Conservation (phyloP, 768 basidiomycete genomes). For the Leccinum boreale region DNA sequence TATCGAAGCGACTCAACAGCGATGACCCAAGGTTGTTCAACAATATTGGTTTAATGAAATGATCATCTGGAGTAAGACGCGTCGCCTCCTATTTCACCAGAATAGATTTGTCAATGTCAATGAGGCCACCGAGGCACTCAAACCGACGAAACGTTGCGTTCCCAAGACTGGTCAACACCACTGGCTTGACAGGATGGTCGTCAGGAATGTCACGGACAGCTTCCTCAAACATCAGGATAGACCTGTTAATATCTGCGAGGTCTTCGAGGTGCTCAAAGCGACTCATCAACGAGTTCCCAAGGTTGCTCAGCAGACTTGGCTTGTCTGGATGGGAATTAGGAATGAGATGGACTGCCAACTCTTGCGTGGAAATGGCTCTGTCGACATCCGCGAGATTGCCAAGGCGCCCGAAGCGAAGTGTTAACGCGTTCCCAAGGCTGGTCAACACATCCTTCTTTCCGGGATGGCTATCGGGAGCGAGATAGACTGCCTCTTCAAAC, state of each 20-base stretch:
- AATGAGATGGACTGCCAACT: background rate
- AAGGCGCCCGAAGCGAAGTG: background rate
- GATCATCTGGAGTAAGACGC: background rate
- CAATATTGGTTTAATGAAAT: background rate
- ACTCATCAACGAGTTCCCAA: background rate
- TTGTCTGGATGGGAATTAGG: background rate
- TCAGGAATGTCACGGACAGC: background rate
- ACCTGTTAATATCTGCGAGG: background rate
- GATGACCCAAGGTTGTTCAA: background rate
- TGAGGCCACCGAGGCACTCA: background rate
- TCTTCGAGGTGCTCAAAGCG: background rate
- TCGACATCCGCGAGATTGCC: background rate
- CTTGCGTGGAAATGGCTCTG: background rate
- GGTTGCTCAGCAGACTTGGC: background rate
- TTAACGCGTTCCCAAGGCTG: background rate
- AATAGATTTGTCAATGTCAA: background rate
- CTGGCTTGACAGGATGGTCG: background rate
- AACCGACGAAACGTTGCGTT: background rate
- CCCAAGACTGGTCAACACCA: background rate
- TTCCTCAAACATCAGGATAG: background rate
- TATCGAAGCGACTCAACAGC: background rate
- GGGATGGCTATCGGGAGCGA: background rate
- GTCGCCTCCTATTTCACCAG: background rate
- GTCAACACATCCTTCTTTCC: background rate
- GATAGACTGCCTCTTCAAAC: background rate